phyloP scores from a whole-genome alignment of 495 filamentous ascomycete species.

The Aspergillus sclerotiicarbonarius region DNA sequence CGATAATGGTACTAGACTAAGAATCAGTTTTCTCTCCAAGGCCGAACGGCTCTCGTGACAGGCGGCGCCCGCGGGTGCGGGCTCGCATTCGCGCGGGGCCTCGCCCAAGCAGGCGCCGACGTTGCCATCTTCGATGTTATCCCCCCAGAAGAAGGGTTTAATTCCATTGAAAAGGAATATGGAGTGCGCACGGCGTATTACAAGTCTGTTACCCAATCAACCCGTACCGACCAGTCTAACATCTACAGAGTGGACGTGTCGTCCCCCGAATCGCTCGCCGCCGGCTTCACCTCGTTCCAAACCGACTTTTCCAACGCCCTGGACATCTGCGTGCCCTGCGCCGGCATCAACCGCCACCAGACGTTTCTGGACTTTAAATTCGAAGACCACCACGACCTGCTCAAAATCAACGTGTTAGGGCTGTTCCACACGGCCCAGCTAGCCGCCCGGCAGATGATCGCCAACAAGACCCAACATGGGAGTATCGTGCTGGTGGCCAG shows the following conservation, averaged over 20 bases:
- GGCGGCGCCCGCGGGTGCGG: constrained; percentile 83
- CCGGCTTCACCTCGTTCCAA: constrained; percentile 48
- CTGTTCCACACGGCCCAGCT: constrained; percentile 44
- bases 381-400: constrained; percentile 41
- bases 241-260: constrained; percentile 59
- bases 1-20: constrained; percentile 9
- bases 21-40: constrained; percentile 37
- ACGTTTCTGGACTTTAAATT: constrained; percentile 41
- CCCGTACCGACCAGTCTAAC: constrained; percentile 57
- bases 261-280: constrained; percentile 55
- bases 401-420: constrained; percentile 36
- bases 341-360: constrained; percentile 39
- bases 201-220: constrained; percentile 49
- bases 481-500: constrained; percentile 49
- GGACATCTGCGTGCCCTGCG: constrained; percentile 42
- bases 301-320: constrained; percentile 40
- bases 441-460: constrained; percentile 48
- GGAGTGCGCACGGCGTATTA: constrained; percentile 40
- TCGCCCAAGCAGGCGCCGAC: constrained; percentile 84
- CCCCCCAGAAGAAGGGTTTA: constrained; percentile 27
- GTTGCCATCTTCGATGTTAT: constrained; percentile 64
- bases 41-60: constrained; percentile 76
- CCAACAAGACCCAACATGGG: constrained; percentile 43
- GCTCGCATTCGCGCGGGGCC: constrained; percentile 68
- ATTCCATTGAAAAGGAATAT: constrained; percentile 29